Evolutionary conservation across 352 stramenopile genomes (phyloP).

Genomic region (Pythium pyrilobum): DNA sequence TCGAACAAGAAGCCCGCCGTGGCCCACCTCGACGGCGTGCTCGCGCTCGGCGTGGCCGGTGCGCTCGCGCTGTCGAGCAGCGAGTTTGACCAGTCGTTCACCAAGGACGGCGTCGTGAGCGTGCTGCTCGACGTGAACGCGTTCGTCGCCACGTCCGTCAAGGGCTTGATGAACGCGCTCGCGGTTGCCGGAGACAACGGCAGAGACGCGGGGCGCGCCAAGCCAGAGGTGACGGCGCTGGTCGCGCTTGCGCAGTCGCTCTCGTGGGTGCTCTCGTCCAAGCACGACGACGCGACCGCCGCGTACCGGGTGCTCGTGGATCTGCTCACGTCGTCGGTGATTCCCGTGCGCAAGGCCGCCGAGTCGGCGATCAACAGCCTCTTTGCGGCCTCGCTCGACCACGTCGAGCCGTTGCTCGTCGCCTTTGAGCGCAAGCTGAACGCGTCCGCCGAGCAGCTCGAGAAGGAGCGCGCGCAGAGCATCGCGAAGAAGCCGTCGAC

Average conservation of each 20-base stretch:
- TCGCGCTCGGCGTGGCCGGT: constrained; percentile 60
- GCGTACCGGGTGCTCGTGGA: constrained; percentile 60
- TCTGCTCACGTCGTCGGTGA: constrained; percentile 43
- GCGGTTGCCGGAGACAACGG: constrained; percentile 15
- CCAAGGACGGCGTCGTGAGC: constrained; percentile 37
- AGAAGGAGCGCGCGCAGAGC: constrained; percentile 23
- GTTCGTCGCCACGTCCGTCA: constrained; percentile 49
- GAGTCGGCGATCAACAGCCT: constrained; percentile 37
- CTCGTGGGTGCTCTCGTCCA: constrained; percentile 64
- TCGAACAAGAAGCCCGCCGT: constrained; percentile 77
- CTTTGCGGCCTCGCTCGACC: constrained; percentile 55
- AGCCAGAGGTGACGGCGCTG: constrained; percentile 56
- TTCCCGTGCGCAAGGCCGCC: constrained; percentile 45
- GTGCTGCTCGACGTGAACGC: constrained; percentile 39
- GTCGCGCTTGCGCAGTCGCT: constrained; percentile 41
- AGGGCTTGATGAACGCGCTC: constrained; percentile 27
- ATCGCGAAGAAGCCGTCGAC: constrained; percentile 16
- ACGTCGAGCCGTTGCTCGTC: constrained; percentile 39
- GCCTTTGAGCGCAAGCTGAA: constrained; percentile 63
- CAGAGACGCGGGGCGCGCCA: constrained; percentile 20
- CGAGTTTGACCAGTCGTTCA: constrained; percentile 52
- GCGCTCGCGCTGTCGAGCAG: constrained; percentile 51
- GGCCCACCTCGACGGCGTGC: constrained; percentile 65
- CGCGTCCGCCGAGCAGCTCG: constrained; percentile 23
- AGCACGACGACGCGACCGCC: constrained; percentile 39